A percentile compares a stretch with the other conserved stretches of the same genome.
These are phyloP conservation scores for Phaeoacremonium minimum DNA, from an alignment of 2,329 filamentous ascomycete species.

Conservation along the genomic window DNA sequence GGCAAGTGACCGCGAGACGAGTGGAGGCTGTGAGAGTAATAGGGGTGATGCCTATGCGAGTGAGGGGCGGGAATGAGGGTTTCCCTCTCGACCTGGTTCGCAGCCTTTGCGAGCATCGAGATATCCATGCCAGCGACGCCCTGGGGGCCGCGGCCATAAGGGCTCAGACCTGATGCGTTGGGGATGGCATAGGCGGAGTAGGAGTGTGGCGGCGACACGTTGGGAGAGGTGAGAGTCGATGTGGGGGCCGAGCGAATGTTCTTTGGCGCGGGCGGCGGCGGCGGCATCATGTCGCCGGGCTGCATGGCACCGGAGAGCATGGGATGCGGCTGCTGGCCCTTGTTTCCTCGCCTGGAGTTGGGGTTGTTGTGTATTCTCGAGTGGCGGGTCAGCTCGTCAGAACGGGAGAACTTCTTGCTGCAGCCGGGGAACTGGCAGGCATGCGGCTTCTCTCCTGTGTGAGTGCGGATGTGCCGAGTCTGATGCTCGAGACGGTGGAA, in stretches of 20 bases:
- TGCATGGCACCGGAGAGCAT: constrained; percentile 39
- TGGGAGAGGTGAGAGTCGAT: constrained; percentile 85
- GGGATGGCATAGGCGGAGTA: constrained; percentile 66
- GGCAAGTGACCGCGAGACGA: constrained; percentile 61
- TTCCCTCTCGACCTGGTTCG: constrained; percentile 59
- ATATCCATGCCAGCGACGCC: constrained; percentile 42
- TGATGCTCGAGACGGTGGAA: constrained; percentile 98
- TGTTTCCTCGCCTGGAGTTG: constrained; percentile 91
- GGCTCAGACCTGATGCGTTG: constrained; percentile 37
- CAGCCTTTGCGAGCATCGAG: constrained; percentile 56
- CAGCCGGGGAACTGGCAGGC: constrained; percentile 91
- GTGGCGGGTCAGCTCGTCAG: constrained; percentile 93
- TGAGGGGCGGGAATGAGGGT: constrained; percentile 33
- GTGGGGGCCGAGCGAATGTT: constrained; percentile 84
- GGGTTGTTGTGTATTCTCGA: constrained; percentile 99
- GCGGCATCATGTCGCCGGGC: constrained; percentile 69
- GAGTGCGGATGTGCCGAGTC: constrained; percentile 84
- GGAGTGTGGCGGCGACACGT: constrained; percentile 90
- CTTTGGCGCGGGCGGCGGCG: constrained; percentile 68
- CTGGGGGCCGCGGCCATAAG: constrained; percentile 42
- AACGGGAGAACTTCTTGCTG: constrained; percentile 90
- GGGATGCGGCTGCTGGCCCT: constrained; percentile 51
- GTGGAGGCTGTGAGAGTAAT: constrained; percentile 44
- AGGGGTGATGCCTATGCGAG: constrained; percentile 49
- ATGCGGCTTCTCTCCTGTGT: constrained; percentile 97